phyloP scores from a whole-genome alignment of 225 moss, liverwort and hornwort genomes.

The Thuidium tamariscinum region DNA sequence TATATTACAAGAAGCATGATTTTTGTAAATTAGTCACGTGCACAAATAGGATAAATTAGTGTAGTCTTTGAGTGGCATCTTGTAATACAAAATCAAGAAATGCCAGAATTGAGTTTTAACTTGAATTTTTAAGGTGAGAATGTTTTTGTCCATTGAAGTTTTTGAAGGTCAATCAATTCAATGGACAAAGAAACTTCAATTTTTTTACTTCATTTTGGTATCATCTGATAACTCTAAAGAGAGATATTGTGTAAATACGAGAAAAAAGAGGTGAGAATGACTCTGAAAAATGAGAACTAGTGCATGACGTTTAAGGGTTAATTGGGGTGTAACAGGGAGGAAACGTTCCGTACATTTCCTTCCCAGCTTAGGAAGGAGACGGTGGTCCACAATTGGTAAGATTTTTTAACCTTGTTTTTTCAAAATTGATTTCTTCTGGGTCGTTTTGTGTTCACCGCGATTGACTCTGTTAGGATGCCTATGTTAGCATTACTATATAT shows the following conservation, averaged over 20 bases:
- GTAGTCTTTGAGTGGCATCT: not conserved
- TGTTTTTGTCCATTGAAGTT: not conserved
- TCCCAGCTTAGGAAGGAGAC: slow-evolving; percentile 37
- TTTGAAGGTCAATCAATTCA: not conserved
- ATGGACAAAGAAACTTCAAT: not conserved
- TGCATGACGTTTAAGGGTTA: not conserved
- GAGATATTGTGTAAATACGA: not conserved
- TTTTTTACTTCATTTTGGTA: not conserved
- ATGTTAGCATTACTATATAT: not conserved
- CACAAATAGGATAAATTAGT: not conserved
- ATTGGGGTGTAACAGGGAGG: slow-evolving; percentile 55
- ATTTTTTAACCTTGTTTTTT: not conserved
- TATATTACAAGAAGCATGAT: not conserved
- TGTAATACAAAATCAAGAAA: not conserved
- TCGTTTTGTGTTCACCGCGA: not conserved
- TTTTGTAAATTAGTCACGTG: not conserved
- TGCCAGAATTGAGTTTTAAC: not conserved
- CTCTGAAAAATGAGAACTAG: not conserved
- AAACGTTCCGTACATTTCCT: slow-evolving; percentile 58
- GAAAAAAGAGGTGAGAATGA: not conserved
- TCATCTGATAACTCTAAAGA: not conserved
- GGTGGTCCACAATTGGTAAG: slow-evolving; percentile 85
- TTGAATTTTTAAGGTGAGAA: not conserved
- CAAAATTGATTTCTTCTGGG: not conserved
- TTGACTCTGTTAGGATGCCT: not conserved